Conservation (phyloP, 2,329 filamentous ascomycete genomes). For the Clarireedia monteithiana region DNA sequence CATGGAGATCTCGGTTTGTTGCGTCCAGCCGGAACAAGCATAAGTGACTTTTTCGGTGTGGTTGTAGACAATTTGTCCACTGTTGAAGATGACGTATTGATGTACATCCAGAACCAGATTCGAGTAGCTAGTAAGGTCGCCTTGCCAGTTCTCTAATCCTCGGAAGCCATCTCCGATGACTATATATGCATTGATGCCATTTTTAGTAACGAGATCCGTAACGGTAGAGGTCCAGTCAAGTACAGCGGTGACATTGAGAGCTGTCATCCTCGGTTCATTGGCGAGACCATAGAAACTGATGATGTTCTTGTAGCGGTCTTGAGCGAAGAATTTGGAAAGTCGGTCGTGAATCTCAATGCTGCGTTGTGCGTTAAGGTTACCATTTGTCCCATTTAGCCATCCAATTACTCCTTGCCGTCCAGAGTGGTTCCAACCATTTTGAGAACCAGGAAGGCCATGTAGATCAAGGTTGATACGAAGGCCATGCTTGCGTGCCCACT, state of each 20-base stretch:
- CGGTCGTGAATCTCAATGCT: constrained; percentile 82
- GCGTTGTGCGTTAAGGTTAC: constrained; percentile 67
- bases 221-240: constrained; percentile 73
- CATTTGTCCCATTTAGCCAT: constrained; percentile 90
- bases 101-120: constrained; percentile 89
- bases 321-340: constrained; percentile 85
- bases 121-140: constrained; percentile 62
- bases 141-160: constrained; percentile 85
- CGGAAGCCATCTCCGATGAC: constrained; percentile 95
- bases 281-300: constrained; percentile 87
- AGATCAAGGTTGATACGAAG: constrained; percentile 88
- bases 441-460: constrained; percentile 84
- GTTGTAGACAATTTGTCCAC: constrained; percentile 70
- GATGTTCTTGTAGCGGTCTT: constrained; percentile 86
- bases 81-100: constrained; percentile 98
- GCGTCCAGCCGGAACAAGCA: constrained; percentile 79
- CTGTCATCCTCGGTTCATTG: constrained; percentile 87
- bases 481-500: constrained; percentile 88
- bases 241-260: constrained; percentile 57
- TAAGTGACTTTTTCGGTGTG: constrained; percentile 81
- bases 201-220: constrained; percentile 63
- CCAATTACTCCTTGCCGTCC: constrained; percentile 71
- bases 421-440: constrained; percentile 98
- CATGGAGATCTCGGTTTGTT: constrained; percentile 67
- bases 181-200: constrained; percentile 65